Base-by-base conservation (phyloP, 306 rosid species). In the Fragaria vesca region DNA sequence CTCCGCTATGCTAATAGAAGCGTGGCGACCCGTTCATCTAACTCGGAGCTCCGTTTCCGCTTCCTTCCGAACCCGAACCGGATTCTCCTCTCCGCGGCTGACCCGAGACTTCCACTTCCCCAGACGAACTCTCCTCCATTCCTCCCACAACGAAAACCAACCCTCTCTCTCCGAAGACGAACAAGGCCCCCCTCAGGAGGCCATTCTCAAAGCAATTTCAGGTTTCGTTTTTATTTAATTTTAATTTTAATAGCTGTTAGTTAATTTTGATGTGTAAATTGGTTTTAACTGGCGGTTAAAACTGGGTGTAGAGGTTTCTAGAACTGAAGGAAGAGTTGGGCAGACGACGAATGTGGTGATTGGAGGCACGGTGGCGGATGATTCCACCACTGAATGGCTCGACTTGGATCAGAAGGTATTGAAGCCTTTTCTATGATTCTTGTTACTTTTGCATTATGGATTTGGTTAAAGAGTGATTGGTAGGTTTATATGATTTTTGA, bases 251-350 rank as follows among this genome's bases (percentile, higher is more conserved):
- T 15, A 48, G 52, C 17, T 48, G 0, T 13, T 40, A 0, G 52
- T 13, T 12, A 13, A 48, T 15, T 61, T 65, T 21, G 2, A 11
- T 24, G 1, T 21, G 32, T 4, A 10, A 46, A 55, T 48, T 73
- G 58, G 26, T 11, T 15, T 47, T 63, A 26, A 45, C 10, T 76
- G 48, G 24, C 55, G 28, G 43, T 38, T 58, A 52, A 43, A 66
- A 40, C 32, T 69, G 43, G 85, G 10, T 34, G 13, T 51, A 93
- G 99, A 96, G 98, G 96, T 96, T 74, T 96, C 99, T 15, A 96
- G 86, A 84, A 87, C 97, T 4, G 98, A 96, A 89, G 99, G 99
- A 54, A 96, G 99, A 81, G 93, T 93, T 76, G 98, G 99, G 20
- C 96, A 93, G 72, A 96, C 99, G 38, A 96, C 99, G 26, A 96